Evolutionary conservation across 495 filamentous ascomycete genomes (phyloP), one percentile per base, ranked within the genome.

Genomic region (Trichoderma asperelloides): DNA sequence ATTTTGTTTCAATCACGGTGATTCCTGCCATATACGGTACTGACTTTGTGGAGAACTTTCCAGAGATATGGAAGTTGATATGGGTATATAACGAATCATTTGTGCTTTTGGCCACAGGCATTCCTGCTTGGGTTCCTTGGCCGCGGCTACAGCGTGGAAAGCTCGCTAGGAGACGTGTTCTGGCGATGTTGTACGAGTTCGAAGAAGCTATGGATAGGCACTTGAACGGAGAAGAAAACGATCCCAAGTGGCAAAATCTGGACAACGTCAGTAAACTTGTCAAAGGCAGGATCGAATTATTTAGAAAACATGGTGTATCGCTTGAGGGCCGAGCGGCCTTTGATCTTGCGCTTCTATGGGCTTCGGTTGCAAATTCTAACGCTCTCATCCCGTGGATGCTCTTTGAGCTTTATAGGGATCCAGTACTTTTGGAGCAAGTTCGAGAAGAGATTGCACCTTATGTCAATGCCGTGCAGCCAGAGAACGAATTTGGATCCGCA

Each of bases 401-500:
- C 2, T 45, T 49, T 43, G 39, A 65, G 21, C 33, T 65, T 25
- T 65, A 65, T 12, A 43, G 41, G 11, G 64, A 65, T 18, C 39
- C 64, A 0, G 41, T 65, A 15, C 64, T 65, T 25, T 12, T 65
- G 7, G 64, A 65, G 21, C 64, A 65, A 23, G 43, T 65, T 18
- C 64, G 64, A 21, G 64, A 65, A 11, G 64, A 65, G n/a, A 65
- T 65, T 45, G 37, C 64, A 25, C 64, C 64, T 3, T 65, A 65
- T 28, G 64, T 47, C n/a, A 47, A 30, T 4, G 64, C 21, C 39
- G 64, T 47, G 7, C 64, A 65, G 41, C 64, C 64, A 13, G 49
- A 49, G 18, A 65, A 65, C 18, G 41, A 65, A 7, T 65, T 65
- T 45, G 64, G 64, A 30, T 18, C 23, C 13, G 64, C 39, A 2